Base-by-base conservation (phyloP, 2,329 filamentous ascomycete species). In the Ceratocystis eucalypticola region DNA sequence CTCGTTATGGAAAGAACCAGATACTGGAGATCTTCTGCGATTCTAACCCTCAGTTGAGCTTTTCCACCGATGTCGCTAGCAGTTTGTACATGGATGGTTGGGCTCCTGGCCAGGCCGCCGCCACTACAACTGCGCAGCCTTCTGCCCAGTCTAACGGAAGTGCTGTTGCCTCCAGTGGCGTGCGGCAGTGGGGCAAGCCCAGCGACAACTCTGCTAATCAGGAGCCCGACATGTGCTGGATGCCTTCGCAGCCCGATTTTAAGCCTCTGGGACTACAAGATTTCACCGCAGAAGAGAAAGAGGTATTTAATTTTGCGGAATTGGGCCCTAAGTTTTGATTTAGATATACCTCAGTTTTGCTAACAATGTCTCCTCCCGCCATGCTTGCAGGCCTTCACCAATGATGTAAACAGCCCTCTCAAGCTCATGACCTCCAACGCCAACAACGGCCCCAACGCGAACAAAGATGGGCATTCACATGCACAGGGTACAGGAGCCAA, bases 201-300 rank as follows among this genome's bases (percentile, higher is more conserved):
- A 83, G 84, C 67, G 91, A 96, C 70, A 82, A 82, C 68, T 88
- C 91, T 69, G 79, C 82, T 69, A 86, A 86, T 67, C 84, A 88
- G 72, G 91, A 93, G 57, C 89, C 92, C n/a, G 91, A 94, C 69
- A 84, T 93, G 53, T 97, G 92, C 75, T 99, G 93, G 94, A 89
- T 96, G 73, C 77, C 82, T 67, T 81, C 82, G 68, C 64, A 65
- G 20, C 91, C 89, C 28, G 81, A 82, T 65, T 80, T 85, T 57
- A 82, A 84, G 69, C 91, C 92, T 5, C 79, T 96, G 70, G 85
- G 85, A 37, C 75, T 96, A 70, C 80, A 84, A 69, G 85, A 88
- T 55, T 85, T 96, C 84, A 79, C 82, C 1, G 69, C 76, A 4
- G 81, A 84, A 68, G 85, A 88, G 75, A 84, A 80, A 72, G 81